Percentiles rank a stretch among this genome's conserved stretches.
Evolutionary conservation across 2,329 filamentous ascomycete species (phyloP).

Genomic region (Basipetospora sp.): DNA sequence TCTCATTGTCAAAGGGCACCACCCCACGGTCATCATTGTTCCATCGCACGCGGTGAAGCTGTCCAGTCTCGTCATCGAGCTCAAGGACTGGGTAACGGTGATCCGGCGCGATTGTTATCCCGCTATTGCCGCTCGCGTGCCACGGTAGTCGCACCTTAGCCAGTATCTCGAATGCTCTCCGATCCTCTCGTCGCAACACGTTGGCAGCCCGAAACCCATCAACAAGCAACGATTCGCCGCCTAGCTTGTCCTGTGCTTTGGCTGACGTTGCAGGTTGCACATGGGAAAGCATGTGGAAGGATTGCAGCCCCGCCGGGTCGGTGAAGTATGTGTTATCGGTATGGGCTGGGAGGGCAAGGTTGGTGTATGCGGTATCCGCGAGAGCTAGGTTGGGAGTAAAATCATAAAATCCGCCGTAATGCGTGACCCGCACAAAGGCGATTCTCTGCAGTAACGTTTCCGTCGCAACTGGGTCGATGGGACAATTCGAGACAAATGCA

Average conservation of each 20-base stretch:
- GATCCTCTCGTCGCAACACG: conserved; percentile 40
- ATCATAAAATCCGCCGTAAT: conserved; percentile 71
- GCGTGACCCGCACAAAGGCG: conserved; percentile 73
- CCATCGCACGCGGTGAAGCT: conserved; percentile 59
- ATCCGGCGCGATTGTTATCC: conserved; percentile 64
- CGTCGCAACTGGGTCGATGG: conserved; percentile 53
- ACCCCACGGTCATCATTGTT: conserved; percentile 80
- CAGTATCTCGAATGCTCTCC: conserved; percentile 43
- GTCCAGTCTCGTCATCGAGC: conserved; percentile 25
- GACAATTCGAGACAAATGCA: conserved; percentile 59
- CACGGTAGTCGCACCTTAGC: conserved; percentile 45
- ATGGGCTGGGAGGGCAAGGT: conserved; percentile 65
- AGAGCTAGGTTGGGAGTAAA: conserved; percentile 79
- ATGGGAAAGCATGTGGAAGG: conserved; percentile 78
- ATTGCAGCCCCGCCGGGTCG: conserved; percentile 78
- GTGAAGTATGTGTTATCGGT: conserved; percentile 95
- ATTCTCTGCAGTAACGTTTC: conserved; percentile 65
- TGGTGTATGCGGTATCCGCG: conserved; percentile 86
- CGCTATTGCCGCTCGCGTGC: conserved; percentile 82
- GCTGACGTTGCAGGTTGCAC: conserved; percentile 22
- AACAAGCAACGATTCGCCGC: conserved; percentile 68
- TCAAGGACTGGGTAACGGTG: conserved; percentile 58
- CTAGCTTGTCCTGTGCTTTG: conserved; percentile 23
- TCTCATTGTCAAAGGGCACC: conserved; percentile 37
- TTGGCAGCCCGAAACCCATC: conserved; percentile 68